phyloP scores from a whole-genome alignment of 2,329 filamentous ascomycete genomes.

The Graphiopsis chlorocephala region DNA sequence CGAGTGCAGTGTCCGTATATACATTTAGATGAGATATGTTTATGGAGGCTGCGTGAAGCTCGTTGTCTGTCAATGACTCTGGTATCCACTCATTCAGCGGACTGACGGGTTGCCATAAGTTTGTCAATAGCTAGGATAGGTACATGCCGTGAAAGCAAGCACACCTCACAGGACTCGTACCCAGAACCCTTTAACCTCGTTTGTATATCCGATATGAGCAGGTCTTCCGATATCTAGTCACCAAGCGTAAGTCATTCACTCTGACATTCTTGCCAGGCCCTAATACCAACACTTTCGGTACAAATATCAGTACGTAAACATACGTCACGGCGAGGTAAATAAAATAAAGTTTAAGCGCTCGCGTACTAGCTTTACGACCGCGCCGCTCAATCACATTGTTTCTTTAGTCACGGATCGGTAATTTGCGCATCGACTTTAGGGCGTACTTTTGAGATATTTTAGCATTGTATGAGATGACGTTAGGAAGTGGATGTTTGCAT shows the following conservation, averaged over 20 bases:
- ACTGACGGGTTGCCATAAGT: not conserved
- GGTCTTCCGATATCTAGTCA: no score
- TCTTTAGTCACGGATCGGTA: not conserved
- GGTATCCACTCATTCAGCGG: slow-evolving; percentile 2
- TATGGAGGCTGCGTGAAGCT: not conserved
- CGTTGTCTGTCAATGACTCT: not conserved
- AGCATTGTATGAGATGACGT: not conserved
- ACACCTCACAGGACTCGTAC: no score
- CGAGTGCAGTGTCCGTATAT: not conserved
- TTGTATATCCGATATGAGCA: no score
- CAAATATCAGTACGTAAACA: not conserved
- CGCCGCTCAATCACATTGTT: not conserved
- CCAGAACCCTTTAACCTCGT: no score
- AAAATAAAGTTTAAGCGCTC: not conserved
- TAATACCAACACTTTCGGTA: no score
- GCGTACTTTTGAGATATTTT: not conserved
- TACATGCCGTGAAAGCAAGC: no score
- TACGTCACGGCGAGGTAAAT: no score
- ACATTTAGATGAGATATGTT: not conserved
- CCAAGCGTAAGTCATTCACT: no score
- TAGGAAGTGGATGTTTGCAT: not conserved
- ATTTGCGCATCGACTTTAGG: not conserved
- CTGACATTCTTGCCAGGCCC: no score
- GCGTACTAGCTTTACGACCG: not conserved
- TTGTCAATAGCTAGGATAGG: no score